A percentile compares a stretch with the other conserved stretches of the same genome.
Conservation (phyloP, 2,329 filamentous ascomycete species). For the Microcyclosporella mali region DNA sequence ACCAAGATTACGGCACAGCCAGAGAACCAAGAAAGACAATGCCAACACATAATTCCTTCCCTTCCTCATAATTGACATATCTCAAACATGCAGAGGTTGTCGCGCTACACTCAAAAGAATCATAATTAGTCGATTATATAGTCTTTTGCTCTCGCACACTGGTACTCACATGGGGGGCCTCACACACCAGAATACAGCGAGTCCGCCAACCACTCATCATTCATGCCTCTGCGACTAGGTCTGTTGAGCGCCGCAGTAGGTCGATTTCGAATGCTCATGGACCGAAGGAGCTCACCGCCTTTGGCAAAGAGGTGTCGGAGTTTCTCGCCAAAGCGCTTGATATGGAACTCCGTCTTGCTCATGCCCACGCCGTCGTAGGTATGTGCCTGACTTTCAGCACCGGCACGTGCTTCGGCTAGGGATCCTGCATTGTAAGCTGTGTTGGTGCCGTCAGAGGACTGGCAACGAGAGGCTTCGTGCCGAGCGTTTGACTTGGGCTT, state of each 20-base stretch:
- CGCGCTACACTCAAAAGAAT: neutral
- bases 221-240: neutral
- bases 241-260: conserved; percentile 1
- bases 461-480: conserved; percentile 14
- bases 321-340: conserved; percentile 36
- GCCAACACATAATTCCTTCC: no score
- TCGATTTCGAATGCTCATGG: conserved; percentile 21
- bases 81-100: no score
- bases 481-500: conserved; percentile 11
- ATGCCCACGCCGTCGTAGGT: conserved; percentile 33
- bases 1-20: no score
- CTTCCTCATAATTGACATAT: no score
- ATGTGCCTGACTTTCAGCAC: conserved; percentile 18
- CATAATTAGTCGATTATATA: no score
- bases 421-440: conserved; percentile 28
- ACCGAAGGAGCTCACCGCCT: conserved; percentile 31
- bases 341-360: conserved; percentile 36
- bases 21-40: no score
- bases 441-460: conserved; percentile 22
- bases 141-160: no score
- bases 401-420: conserved; percentile 18
- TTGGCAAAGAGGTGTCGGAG: conserved; percentile 32
- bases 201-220: conserved; percentile 24
- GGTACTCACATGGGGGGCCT: conserved; percentile 5
- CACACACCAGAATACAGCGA: conserved; percentile 28